Conservation (phyloP, 305 asterid genomes). For the Plantago coronopus region DNA sequence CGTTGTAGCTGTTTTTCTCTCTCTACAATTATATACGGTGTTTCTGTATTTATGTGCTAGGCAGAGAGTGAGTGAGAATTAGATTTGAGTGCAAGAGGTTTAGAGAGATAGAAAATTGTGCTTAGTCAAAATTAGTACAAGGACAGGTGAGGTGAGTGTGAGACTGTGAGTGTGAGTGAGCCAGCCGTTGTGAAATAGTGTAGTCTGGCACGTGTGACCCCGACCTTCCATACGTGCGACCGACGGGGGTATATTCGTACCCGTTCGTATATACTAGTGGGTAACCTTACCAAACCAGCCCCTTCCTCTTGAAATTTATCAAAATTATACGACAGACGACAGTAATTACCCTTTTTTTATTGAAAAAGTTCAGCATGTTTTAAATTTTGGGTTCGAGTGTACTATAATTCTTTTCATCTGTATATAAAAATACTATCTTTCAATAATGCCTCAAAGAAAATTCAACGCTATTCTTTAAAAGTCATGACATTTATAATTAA, state of each 20-base stretch:
- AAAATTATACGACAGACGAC: too few species aligned
- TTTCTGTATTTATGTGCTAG: conserved; percentile 1
- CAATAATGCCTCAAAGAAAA: too few species aligned
- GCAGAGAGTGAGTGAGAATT: conserved; percentile 10
- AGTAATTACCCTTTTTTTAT: too few species aligned
- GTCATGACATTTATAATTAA: too few species aligned
- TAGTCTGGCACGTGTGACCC: conserved; percentile 31
- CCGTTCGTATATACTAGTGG: neutral
- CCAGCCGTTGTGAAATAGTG: conserved; percentile 6
- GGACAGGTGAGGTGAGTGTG: neutral
- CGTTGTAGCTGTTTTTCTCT: conserved; percentile 21
- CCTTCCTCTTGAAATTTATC: too few species aligned
- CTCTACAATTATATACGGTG: conserved; percentile 26
- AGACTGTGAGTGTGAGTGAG: conserved; percentile 10
- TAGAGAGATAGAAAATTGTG: conserved; percentile 19
- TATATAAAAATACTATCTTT: too few species aligned
- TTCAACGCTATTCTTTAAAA: too few species aligned
- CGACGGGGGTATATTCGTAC: conserved; percentile 26
- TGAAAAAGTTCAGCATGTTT: too few species aligned
- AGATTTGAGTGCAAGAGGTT: conserved; percentile 20
- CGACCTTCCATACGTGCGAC: conserved; percentile 34
- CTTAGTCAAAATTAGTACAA: neutral
- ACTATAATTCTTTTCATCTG: too few species aligned
- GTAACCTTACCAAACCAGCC: too few species aligned
- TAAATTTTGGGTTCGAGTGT: too few species aligned